Evolutionary conservation across 2,329 filamentous ascomycete species (phyloP).

Genomic region (Fusarium marasasianum): DNA sequence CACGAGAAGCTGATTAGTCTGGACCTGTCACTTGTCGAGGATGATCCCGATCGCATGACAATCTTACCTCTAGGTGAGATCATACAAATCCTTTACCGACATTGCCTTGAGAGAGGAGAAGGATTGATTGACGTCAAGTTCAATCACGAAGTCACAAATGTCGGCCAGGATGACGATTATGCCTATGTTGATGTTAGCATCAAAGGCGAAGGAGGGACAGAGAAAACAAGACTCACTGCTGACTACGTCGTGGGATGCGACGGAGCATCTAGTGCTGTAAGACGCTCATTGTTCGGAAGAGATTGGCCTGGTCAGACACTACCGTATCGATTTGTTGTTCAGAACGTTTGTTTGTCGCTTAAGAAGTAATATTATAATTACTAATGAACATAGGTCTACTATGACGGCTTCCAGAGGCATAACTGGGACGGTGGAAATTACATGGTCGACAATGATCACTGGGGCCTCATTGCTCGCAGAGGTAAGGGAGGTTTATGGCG

Average conservation of each 20-base stretch:
- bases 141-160: not conserved
- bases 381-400: not conserved
- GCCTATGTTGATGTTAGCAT: not conserved
- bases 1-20: not conserved
- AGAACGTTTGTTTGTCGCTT: not conserved
- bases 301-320: not conserved
- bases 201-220: not conserved
- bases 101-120: not conserved
- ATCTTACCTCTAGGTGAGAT: not conserved
- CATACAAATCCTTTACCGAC: not conserved
- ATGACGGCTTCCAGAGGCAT: slow-evolving; percentile 1
- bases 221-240: not conserved
- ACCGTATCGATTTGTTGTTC: not conserved
- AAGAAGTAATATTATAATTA: rapidly evolving
- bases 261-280: not conserved
- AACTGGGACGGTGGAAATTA: slow-evolving; percentile 1
- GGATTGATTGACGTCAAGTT: not conserved
- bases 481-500: not conserved
- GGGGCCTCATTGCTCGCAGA: not conserved
- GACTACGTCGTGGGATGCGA: slow-evolving; percentile 9
- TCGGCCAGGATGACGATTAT: not conserved
- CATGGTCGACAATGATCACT: not conserved
- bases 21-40: not conserved
- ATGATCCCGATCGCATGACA: slow-evolving; percentile 4
- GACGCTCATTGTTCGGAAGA: not conserved